These are phyloP conservation scores for Cryphonectria japonica DNA, from an alignment of 2,329 filamentous ascomycete genomes.

Conservation along the genomic window DNA sequence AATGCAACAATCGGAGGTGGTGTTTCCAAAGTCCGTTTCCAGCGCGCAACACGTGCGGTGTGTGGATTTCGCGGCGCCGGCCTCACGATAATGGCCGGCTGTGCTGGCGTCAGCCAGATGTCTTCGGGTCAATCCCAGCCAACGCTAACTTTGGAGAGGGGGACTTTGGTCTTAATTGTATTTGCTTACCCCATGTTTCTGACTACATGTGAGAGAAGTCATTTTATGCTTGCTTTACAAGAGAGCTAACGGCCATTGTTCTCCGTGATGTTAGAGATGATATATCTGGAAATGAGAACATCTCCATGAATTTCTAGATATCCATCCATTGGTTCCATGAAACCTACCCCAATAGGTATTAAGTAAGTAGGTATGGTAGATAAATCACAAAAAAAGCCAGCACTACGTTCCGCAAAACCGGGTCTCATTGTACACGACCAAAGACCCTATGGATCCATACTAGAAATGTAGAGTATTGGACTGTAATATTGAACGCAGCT, in stretches of 20 bases:
- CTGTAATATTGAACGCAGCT: not conserved
- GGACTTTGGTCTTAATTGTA: too few relatives aligned
- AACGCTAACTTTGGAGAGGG: not conserved
- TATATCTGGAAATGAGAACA: not conserved
- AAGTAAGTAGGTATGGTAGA: too few relatives aligned
- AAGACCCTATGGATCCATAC: not conserved
- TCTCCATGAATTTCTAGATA: not conserved
- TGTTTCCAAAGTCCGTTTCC: too few relatives aligned
- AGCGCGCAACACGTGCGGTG: too few relatives aligned
- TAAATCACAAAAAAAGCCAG: too few relatives aligned
- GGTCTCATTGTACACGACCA: not conserved
- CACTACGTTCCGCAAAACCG: not conserved
- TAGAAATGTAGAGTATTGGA: not conserved
- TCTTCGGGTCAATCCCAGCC: not conserved
- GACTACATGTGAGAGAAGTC: not conserved
- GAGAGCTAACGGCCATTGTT: not conserved
- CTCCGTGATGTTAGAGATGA: not conserved
- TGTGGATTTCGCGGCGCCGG: too few relatives aligned
- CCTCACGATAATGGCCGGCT: too few relatives aligned
- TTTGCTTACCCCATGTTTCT: too few relatives aligned
- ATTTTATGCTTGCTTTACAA: not conserved
- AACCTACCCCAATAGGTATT: not conserved
- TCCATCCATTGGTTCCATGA: not conserved
- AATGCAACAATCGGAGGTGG: too few relatives aligned
- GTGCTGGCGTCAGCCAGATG: not conserved